Base-by-base conservation (phyloP, 2,329 filamentous ascomycete genomes). In the Calonectria multiphialidica region DNA sequence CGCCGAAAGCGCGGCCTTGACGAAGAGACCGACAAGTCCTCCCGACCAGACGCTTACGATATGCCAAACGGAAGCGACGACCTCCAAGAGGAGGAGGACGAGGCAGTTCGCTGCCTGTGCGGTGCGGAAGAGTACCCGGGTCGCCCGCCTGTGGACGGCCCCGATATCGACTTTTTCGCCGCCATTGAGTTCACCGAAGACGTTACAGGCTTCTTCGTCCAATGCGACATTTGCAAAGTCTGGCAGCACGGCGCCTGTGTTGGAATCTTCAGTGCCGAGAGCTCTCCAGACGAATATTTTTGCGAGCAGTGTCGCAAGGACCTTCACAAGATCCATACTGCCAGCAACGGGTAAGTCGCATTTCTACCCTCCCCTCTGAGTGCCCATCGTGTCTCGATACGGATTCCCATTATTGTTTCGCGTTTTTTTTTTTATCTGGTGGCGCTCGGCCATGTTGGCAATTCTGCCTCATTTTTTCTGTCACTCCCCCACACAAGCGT, bases 241-340 rank as follows among this genome's bases (percentile, higher is more conserved):
- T 99, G 96, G 97, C 97, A 99, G 83, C 97, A 99, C 83, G 97
- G 97, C 80, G 96, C 96, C 72, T 99, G 97, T 81, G 96, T 99
- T 72, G 96, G 97, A 72, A 98, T 99, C 80, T 95, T 98, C 87
- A 97, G 97, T 77, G 96, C 98, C 84, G 93, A 94, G 77, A 93
- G 94, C 82, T 96, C 95, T 76, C 97, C 97, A 12, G 96, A 98
- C 67, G 96, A 98, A 84, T 99, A 99, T 86, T 99, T 97, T 82
- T 99, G 97, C 85, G 97, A 99, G 86, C 91, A 95, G 83, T 99
- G 97, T 85, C 93, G 94, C 76, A 95, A 95, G 82, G 95, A 98
- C 82, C 89, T 98, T 65, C 97, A 99, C 87, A 95, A 92, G 81
- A 93, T 98, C 75, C 93, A 92, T 79, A 91, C 89, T 67, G 94